These are phyloP conservation scores for Pichia californica DNA, from an alignment of 805 yeast genomes.

Conservation along the genomic window DNA sequence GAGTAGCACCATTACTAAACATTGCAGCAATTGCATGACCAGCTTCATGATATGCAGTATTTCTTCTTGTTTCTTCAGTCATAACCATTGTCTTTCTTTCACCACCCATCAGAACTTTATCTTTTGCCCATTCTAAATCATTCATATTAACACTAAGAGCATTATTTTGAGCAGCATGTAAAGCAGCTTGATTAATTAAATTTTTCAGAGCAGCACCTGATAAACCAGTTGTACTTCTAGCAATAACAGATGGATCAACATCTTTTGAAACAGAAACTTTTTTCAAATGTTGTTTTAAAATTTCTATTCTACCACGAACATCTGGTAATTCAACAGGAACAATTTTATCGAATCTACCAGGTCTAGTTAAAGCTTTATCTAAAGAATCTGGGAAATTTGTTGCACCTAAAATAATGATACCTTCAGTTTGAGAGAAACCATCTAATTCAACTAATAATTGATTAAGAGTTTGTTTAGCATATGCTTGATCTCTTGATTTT, in stretches of 20 bases:
- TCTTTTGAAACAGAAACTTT: constrained; percentile 80
- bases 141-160: constrained; percentile 86
- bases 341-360: constrained; percentile 95
- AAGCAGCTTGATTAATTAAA: constrained; percentile 96
- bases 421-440: constrained; percentile 88
- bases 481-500: constrained; percentile 96
- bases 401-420: constrained; percentile 95
- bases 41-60: constrained; percentile 98
- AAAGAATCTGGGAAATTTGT: constrained; percentile 96
- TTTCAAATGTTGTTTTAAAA: constrained; percentile 83
- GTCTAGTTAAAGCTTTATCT: constrained; percentile 96
- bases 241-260: constrained; percentile 84
- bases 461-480: constrained; percentile 94
- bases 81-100: constrained; percentile 96
- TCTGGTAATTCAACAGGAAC: constrained; percentile 96
- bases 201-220: constrained; percentile 98
- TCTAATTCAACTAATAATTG: constrained; percentile 94
- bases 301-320: constrained; percentile 94
- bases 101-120: constrained; percentile 95
- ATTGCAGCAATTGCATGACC: constrained; percentile 99
- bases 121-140: constrained; percentile 99
- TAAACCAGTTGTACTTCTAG: constrained; percentile 96
- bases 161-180: constrained; percentile 87
- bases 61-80: constrained; percentile 88
- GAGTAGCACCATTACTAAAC: constrained; percentile 90